These are phyloP conservation scores for Starmerella floris DNA, from an alignment of 805 yeast genomes.

Conservation along the genomic window DNA sequence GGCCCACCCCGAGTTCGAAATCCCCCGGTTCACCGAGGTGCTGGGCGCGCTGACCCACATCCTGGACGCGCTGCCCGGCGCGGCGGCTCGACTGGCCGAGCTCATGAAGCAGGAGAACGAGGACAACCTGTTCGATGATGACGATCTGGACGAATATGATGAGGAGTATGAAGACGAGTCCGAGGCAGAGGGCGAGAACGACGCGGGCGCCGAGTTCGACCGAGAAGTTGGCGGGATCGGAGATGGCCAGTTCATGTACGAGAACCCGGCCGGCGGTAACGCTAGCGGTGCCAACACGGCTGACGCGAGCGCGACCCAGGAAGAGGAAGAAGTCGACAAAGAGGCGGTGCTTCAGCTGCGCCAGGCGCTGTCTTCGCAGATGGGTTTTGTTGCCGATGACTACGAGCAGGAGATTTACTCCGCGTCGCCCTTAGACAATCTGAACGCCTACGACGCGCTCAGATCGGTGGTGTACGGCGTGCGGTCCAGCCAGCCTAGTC, in stretches of 20 bases:
- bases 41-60: conserved; percentile 40
- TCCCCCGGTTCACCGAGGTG: conserved; percentile 31
- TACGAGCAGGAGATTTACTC: conserved; percentile 71
- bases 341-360: conserved; percentile 13
- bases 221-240: conserved; percentile 5
- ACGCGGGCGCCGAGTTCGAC: conserved; percentile 9
- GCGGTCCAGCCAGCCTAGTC: conserved; percentile 36
- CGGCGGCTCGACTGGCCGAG: conserved; percentile 52
- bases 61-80: conserved; percentile 53
- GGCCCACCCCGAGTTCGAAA: conserved; percentile 25
- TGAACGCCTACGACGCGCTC: conserved; percentile 59
- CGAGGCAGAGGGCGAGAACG: conserved; percentile 16
- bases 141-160: conserved; percentile 23
- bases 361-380: conserved; percentile 2
- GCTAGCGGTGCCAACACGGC: not conserved
- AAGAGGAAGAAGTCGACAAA: conserved; percentile 19
- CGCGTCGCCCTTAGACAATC: conserved; percentile 62
- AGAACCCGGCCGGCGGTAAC: conserved; percentile 6
- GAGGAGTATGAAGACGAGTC: conserved; percentile 22
- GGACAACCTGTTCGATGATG: conserved; percentile 27
- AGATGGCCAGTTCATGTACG: conserved; percentile 12
- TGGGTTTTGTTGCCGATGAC: conserved; percentile 41
- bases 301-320: not conserved
- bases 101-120: conserved; percentile 44
- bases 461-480: conserved; percentile 40